Base-by-base conservation (phyloP, 352 stramenopile genomes). In the Achlya hypogyna region DNA sequence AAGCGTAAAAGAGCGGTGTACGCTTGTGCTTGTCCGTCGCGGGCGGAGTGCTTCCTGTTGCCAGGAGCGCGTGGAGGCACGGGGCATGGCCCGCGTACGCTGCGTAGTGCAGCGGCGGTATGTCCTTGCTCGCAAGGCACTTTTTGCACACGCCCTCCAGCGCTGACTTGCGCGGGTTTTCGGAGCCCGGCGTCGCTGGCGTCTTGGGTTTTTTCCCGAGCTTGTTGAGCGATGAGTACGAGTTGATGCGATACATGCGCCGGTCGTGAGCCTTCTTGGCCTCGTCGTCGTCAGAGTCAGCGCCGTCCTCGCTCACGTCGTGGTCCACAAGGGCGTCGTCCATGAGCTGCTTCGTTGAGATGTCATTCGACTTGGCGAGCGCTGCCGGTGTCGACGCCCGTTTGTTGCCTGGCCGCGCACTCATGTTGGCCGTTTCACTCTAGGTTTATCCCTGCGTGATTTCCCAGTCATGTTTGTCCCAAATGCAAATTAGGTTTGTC, bases 321-420 rank as follows among this genome's bases (percentile, higher is more conserved):
- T 72, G 76, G 62, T 86, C 78, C 31, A 86, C 84, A 8, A 88
- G 72, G 6, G 84, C 72, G 28, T 88, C 79, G 4, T 72, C 77
- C 53, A 88, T 76, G 59, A 88, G 73, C 60, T 88, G 79, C 69
- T 88, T 79, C 18, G 78, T 88, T 29, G 79, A 86, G 42, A 88
- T 88, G 45, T 88, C 79, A 60, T 88, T 75, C 53, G 76, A 86
- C 27, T 66, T 66, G 16, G 59, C 20, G 14, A 56, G n/a, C 18
- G 40, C 60, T 16, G 34, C 45, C 8, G 53, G 53, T 22, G 32
- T 27, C 28, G 43, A 51, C 12, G 12, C 8, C 25, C 49, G 49
- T 20, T 56, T 56, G n/a, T n/a, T n/a, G 22, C 42, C 22, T 10
- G 49, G 49, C 6, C 49, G 25, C 31, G 49, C 6, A n/a, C 49